Percentiles rank a stretch among this genome's conserved stretches.
These are phyloP conservation scores for Aspergillus panamensis DNA, from an alignment of 495 filamentous ascomycete genomes.

Conservation along the genomic window DNA sequence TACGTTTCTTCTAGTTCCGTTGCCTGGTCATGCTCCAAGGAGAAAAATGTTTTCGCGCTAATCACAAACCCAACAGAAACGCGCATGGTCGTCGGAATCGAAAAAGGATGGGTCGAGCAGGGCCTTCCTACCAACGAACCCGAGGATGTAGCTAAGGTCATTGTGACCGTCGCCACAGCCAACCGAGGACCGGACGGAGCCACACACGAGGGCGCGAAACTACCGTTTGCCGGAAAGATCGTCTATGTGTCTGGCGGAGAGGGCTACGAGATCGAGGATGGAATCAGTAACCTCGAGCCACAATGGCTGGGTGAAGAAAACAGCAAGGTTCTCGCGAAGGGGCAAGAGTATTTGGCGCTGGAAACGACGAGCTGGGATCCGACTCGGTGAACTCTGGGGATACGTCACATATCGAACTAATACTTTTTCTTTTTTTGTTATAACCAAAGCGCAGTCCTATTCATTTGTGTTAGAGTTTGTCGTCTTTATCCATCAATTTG, in stretches of 20 bases:
- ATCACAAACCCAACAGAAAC: neutral
- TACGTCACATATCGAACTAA: no score
- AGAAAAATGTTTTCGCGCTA: neutral
- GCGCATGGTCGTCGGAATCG: conserved; percentile 4
- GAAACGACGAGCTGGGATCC: conserved; percentile 3
- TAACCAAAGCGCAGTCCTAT: no score
- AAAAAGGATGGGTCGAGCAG: neutral
- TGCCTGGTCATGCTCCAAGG: neutral
- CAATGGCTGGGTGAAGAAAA: conserved; percentile 7
- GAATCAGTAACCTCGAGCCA: neutral
- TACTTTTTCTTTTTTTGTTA: no score
- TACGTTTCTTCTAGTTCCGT: neutral
- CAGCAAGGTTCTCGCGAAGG: neutral
- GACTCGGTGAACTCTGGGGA: neutral
- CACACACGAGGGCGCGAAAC: neutral
- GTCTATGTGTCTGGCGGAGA: conserved; percentile 4
- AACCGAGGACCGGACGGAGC: conserved; percentile 1
- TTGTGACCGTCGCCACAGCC: conserved; percentile 1
- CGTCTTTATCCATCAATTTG: no score
- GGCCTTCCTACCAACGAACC: conserved; percentile 4
- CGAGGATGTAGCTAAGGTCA: conserved; percentile 2
- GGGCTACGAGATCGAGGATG: conserved; percentile 8
- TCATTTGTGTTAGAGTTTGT: no score
- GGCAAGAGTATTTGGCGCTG: conserved; percentile 5
- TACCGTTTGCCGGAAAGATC: conserved; percentile 11